Base-by-base conservation (phyloP, 257 asterid species). In the Handroanthus guayacan region DNA sequence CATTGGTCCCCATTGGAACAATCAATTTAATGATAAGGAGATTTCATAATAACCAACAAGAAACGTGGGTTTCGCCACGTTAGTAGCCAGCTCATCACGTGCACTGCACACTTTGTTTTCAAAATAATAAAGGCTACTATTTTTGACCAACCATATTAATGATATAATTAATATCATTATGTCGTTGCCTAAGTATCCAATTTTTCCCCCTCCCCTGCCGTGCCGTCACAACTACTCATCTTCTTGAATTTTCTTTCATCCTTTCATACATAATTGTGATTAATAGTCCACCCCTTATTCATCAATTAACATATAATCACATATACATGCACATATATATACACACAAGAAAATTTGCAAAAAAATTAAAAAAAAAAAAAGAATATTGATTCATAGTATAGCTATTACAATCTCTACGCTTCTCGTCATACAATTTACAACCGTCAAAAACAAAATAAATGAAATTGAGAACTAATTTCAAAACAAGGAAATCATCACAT, bases 211-310 rank as follows among this genome's bases (percentile, higher is more conserved):
- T 47, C 68, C 72, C 25, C 43, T 81, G 87, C 89, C 92, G 92
- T 90, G 94, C 94, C 96, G 91, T 90, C 81, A 48, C 94, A 82
- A n/a, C 86, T 73, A 86, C 92, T 88, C 90, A 81, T 81, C 51
- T 78, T 62, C 77, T 58, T 67, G 62, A 75, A 58, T 41, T 64
- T 76, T 77, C 74, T 43, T 78, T 58, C 78, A 14, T 56, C n/a
- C 20, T 75, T 57, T 68, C 83, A 55, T 16, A 74, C 51, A 38
- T 38, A 56, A 8, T 47, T 8, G 13, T 52, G 47, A 64, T 54
- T 25, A 63, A 62, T 52, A 14, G 60, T 41, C 67, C 79, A 64
- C 37, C 57, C 50, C 55, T 72, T 65, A 79, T 72, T 65, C 65
- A 67, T 73, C 68, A 72, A 44, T 6, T 14, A n/a, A 14, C 18